Percentiles rank a stretch among this genome's conserved stretches.
Evolutionary conservation across 345 rosid genomes (phyloP).

Genomic region (Populus tremula): DNA sequence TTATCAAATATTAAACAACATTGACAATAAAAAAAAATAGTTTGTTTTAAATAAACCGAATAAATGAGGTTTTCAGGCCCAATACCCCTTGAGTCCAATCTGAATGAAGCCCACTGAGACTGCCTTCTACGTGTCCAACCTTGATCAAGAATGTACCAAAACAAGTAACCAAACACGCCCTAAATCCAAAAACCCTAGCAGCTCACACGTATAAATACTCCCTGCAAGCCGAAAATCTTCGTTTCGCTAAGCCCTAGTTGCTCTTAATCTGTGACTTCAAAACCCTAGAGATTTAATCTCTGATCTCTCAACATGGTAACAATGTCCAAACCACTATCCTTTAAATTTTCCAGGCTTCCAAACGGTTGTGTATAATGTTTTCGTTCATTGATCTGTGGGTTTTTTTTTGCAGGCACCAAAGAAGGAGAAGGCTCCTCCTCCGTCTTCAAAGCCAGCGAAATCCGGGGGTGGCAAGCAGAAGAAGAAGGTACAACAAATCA

Average conservation of each 20-base stretch:
- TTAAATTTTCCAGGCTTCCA: not conserved
- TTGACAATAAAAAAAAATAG: no score
- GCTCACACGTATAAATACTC: not conserved
- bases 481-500: slow-evolving; percentile 51
- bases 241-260: not conserved
- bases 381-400: not conserved
- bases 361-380: not conserved
- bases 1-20: no score
- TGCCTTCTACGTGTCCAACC: not conserved
- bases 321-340: not conserved
- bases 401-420: slow-evolving; percentile 51
- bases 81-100: not conserved
- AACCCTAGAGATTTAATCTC: not conserved
- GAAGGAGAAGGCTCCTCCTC: slow-evolving; percentile 73
- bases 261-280: not conserved
- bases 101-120: not conserved
- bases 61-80: not conserved
- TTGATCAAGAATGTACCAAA: not conserved
- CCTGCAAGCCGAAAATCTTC: not conserved
- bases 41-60: not conserved
- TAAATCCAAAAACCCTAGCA: not conserved
- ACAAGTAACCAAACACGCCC: not conserved
- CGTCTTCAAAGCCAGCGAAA: slow-evolving; percentile 69
- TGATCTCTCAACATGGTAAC: not conserved
- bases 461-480: slow-evolving; percentile 79